A percentile compares a stretch with the other conserved stretches of the same genome.
phyloP scores from a whole-genome alignment of 192 early-diverging fungal genomes.

The Mortierella claussenii region DNA sequence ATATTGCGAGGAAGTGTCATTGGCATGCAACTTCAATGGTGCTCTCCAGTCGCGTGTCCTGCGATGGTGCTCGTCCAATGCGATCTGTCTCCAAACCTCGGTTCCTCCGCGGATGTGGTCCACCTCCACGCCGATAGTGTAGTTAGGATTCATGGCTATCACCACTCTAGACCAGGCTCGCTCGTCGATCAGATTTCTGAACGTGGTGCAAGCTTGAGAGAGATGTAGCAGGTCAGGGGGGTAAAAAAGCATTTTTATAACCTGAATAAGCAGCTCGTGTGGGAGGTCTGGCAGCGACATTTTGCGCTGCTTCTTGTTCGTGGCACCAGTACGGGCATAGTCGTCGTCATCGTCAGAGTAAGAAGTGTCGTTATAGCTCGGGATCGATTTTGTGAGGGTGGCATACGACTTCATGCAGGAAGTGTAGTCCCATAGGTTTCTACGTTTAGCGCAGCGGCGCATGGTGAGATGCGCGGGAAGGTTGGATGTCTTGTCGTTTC shows the following conservation, averaged over 20 bases:
- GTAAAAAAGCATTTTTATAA: background rate
- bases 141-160: background rate
- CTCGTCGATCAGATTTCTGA: background rate
- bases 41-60: background rate
- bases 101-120: background rate
- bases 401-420: too few species aligned
- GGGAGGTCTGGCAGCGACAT: background rate
- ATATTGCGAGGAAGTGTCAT: background rate
- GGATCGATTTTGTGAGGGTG: too few species aligned
- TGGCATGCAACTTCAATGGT: too few species aligned
- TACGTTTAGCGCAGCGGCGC: too few species aligned
- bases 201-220: constrained; percentile 14
- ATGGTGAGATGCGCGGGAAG: too few species aligned
- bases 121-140: background rate
- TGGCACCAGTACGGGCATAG: too few species aligned
- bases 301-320: background rate
- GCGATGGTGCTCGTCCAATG: constrained; percentile 9
- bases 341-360: too few species aligned
- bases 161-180: constrained; percentile 4
- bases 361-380: too few species aligned
- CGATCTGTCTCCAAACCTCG: constrained; percentile 13
- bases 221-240: background rate
- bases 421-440: too few species aligned
- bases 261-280: background rate
- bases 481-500: too few species aligned